Conservation (phyloP, 1,139 yeast genomes). For the Geotrichum candidum region DNA sequence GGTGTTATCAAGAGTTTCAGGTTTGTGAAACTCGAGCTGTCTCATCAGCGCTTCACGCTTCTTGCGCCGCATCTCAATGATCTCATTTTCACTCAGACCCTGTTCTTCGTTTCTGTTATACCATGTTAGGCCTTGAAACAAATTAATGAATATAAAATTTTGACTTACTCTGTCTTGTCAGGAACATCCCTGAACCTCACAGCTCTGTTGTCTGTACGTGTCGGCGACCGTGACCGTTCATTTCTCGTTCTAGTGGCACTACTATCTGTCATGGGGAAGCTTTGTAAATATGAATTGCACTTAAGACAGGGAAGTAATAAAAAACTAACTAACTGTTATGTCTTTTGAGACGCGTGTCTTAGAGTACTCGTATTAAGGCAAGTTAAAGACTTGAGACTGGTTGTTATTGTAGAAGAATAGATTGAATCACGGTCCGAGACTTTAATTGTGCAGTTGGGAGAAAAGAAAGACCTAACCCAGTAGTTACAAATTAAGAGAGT, state of each 20-base stretch:
- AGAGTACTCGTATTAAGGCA: not conserved
- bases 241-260: constrained; percentile 2
- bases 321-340: not conserved
- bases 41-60: constrained; percentile 32
- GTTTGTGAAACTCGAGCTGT: not conserved
- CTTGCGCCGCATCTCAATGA: constrained; percentile 32
- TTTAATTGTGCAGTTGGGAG: too few species aligned
- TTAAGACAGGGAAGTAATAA: not conserved
- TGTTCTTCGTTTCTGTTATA: not conserved
- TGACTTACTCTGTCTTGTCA: not conserved
- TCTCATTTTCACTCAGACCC: constrained; percentile 20
- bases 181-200: not conserved
- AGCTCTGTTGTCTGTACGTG: not conserved
- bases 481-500: too few species aligned
- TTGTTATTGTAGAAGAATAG: not conserved
- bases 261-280: not conserved
- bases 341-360: not conserved
- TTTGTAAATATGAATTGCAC: not conserved
- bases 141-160: not conserved
- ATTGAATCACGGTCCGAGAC: too few species aligned
- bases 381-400: not conserved
- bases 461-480: too few species aligned
- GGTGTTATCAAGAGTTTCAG: not conserved
- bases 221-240: constrained; percentile 9
- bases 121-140: not conserved